These are phyloP conservation scores for Triticum urartu DNA, from an alignment of 176 grass and related monocot genomes.

Conservation along the genomic window DNA sequence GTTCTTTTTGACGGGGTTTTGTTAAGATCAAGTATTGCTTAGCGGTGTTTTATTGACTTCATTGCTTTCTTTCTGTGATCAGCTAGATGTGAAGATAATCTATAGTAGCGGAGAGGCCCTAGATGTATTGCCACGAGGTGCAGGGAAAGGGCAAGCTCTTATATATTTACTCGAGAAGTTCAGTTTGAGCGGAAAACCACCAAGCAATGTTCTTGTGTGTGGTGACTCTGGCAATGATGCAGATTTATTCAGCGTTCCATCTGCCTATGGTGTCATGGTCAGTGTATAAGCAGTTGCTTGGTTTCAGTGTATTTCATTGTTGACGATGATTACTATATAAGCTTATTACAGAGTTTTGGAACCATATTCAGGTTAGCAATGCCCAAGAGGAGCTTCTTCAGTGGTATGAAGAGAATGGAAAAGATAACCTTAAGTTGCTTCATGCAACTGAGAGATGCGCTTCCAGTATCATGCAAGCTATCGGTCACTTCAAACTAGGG, in stretches of 20 bases:
- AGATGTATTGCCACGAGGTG: constrained; percentile 71
- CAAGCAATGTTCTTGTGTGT: constrained; percentile 81
- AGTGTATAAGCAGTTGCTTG: constrained; percentile 23
- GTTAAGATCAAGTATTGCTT: background rate
- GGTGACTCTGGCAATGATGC: constrained; percentile 91
- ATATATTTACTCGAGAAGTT: constrained; percentile 81
- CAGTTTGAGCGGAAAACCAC: constrained; percentile 48
- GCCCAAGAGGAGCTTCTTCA: constrained; percentile 81
- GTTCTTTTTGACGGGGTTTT: background rate
- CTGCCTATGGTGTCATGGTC: constrained; percentile 81
- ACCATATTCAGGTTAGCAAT: constrained; percentile 78
- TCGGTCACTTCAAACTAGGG: constrained; percentile 70
- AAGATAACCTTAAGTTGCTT: constrained; percentile 53
- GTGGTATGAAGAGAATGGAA: constrained; percentile 80
- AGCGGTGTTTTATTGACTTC: background rate
- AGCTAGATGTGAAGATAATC: constrained; percentile 95
- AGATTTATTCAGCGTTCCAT: constrained; percentile 82
- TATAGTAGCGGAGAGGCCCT: constrained; percentile 76
- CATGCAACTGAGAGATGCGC: constrained; percentile 80
- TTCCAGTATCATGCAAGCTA: constrained; percentile 77
- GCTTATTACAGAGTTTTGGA: constrained; percentile 37
- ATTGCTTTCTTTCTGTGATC: constrained; percentile 21
- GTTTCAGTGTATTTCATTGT: constrained; percentile 5
- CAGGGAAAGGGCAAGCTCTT: constrained; percentile 92
- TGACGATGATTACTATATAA: background rate